phyloP scores from a whole-genome alignment of 371 early-diverging fungal species.

The Fennellomyces sp. region DNA sequence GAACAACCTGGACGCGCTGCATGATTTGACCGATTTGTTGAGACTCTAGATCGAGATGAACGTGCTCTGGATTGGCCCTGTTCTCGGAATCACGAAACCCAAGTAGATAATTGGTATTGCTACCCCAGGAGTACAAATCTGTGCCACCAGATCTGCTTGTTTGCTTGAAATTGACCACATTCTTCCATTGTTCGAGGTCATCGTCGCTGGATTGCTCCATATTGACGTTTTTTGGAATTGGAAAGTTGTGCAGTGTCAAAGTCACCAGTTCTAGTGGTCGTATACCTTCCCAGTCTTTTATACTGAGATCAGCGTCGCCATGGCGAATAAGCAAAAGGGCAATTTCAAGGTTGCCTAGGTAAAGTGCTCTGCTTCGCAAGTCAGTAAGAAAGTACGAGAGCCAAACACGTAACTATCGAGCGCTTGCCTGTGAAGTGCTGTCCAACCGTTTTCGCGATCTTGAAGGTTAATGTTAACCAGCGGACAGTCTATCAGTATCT shows the following conservation, averaged over 20 bases:
- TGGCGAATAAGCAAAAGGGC: conserved; percentile 57
- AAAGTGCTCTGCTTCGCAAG: conserved; percentile 48
- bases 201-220: neutral
- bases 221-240: neutral
- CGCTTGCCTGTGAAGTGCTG: conserved; percentile 66
- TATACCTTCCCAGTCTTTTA: conserved; percentile 49
- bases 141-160: conserved; percentile 34
- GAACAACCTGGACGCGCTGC: conserved; percentile 33
- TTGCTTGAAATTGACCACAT: neutral
- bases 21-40: conserved; percentile 24
- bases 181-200: neutral
- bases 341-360: conserved; percentile 64
- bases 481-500: conserved; percentile 46
- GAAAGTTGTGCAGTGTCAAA: conserved; percentile 10
- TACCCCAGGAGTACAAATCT: conserved; percentile 79
- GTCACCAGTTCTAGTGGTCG: conserved; percentile 33
- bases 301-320: conserved; percentile 54
- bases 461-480: conserved; percentile 62
- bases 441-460: conserved; percentile 76
- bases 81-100: conserved; percentile 72
- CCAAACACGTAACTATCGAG: neutral
- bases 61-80: conserved; percentile 65
- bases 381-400: neutral
- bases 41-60: conserved; percentile 49
- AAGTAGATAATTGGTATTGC: conserved; percentile 71